Base-by-base conservation (phyloP, 2,329 filamentous ascomycete genomes). In the Calonectria honghensis region DNA sequence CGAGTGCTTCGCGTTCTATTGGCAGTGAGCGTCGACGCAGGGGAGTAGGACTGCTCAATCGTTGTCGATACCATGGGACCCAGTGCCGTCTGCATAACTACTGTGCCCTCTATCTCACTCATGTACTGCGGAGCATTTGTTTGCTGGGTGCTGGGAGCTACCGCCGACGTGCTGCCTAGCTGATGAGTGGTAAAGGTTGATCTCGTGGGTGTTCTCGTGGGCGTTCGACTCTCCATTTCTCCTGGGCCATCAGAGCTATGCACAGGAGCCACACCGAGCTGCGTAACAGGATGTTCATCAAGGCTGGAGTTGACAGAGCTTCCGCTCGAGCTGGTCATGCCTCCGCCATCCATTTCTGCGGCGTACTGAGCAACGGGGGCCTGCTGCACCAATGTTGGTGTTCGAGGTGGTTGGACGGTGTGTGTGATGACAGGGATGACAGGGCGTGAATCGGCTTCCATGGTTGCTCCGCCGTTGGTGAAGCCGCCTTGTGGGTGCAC, bases 91-190 rank as follows among this genome's bases (percentile, higher is more conserved):
- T 65, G 57, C 39, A 29, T 66, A 6, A 59, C 51, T 20, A 64
- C 66, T 5, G 29, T 63, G n/a, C 66, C 71, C 16, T 69, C 66
- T 29, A 73, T 31, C 48, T 73, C 71, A 16, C 35, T 16, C 37
- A 14, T 29, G n/a, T 20, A 14, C 4, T 27, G n/a, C 35, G 35
- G 57, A 27, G 35, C 16, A 10, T 61, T 16, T 3, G 13, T 4
- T 18, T 39, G 24, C 35, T 63, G 24, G 32, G 6, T 14, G 31
- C 9, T 20, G n/a, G 57, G 35, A 13, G 57, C n/a, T 4, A 27
- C n/a, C 11, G 57, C 27, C 6, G 24, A 16, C 16, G 37, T 18
- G 35, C 35, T 41, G 3, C 35, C 57, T 7, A 31, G 57, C 16
- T 39, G 35, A 6, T 41, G 57, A 9, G n/a, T 24, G 24, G 57